Evolutionary conservation across 257 asterid species (phyloP).

Genomic region (Fraxinus anomala): DNA sequence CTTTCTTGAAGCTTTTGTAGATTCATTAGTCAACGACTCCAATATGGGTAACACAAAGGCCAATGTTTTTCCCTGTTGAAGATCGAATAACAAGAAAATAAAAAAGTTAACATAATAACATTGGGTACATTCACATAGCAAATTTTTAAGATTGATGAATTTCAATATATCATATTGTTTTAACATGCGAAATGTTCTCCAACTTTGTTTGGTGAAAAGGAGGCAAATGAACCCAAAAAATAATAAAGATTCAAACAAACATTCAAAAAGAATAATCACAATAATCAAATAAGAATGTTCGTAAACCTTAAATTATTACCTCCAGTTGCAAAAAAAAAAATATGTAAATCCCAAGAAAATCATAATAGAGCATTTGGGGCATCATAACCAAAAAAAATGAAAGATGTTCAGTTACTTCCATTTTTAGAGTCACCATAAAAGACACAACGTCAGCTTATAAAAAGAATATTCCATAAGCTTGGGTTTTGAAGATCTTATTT

Average conservation of each 20-base stretch:
- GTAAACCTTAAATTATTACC: background rate
- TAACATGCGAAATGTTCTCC: background rate
- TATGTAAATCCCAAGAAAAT: no score
- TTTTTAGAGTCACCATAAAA: background rate
- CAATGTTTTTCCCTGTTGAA: slow-evolving; percentile 83
- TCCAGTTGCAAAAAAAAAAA: background rate
- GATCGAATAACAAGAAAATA: background rate
- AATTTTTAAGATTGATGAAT: background rate
- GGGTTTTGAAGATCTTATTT: background rate
- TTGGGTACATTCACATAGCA: background rate
- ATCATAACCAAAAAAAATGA: no score
- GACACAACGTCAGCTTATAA: background rate
- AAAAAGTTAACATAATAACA: background rate
- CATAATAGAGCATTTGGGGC: no score
- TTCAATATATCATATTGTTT: background rate
- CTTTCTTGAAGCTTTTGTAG: slow-evolving; percentile 50
- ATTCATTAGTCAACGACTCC: slow-evolving; percentile 83
- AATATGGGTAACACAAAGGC: slow-evolving; percentile 91
- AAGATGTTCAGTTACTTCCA: background rate
- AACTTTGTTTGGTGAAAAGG: background rate
- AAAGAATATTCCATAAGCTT: background rate
- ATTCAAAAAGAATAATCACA: background rate
- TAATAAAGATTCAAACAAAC: background rate
- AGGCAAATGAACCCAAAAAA: background rate
- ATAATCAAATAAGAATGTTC: background rate